Base-by-base conservation (phyloP, 257 asterid species). In the Ophiorrhiza pumila region DNA sequence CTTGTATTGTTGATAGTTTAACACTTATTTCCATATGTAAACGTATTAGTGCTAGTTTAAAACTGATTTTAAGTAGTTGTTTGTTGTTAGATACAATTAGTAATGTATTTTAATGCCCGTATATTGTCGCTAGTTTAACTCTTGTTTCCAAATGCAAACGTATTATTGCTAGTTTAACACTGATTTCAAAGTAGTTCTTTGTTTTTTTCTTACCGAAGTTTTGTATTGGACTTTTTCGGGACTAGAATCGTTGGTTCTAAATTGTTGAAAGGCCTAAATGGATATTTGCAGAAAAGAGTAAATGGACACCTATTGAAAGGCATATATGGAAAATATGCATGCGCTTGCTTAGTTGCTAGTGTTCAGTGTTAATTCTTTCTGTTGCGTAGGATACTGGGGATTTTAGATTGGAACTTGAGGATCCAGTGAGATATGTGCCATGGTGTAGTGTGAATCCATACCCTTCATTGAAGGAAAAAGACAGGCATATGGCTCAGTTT, bases 391-490 rank as follows among this genome's bases (percentile, higher is more conserved):
- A 87, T 56, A 79, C 71, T 59, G 93, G 82, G 59, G 88, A 88
- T 79, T 88, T 91, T 74, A 70, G 72, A 1, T 73, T 94, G 82
- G 89, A 91, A 81, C 69, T 89, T n/a, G 96, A 87, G 71, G 81
- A 89, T 68, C 94, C 96, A 4, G 52, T 64, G 22, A 72, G 81
- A 62, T 47, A 79, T 55, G 92, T 91, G 27, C 98, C 97, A 2
- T 94, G 98, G 98, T 87, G 93, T 77, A 88, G 97, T 75, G 95
- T 94, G 78, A 80, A 91, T 85, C 98, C 98, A 17, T 84, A 82
- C 75, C 96, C 98, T 67, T 79, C 86, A 17, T 84, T 82, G 14
- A 78, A 72, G 68, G 83, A 78, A 60, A 87, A 71, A 68, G 85
- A 31, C 78, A 85, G 71, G 45, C 91, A 82, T 77, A 71, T 73